Conservation (phyloP, 805 yeast genomes). For the Teunomyces atbi region DNA sequence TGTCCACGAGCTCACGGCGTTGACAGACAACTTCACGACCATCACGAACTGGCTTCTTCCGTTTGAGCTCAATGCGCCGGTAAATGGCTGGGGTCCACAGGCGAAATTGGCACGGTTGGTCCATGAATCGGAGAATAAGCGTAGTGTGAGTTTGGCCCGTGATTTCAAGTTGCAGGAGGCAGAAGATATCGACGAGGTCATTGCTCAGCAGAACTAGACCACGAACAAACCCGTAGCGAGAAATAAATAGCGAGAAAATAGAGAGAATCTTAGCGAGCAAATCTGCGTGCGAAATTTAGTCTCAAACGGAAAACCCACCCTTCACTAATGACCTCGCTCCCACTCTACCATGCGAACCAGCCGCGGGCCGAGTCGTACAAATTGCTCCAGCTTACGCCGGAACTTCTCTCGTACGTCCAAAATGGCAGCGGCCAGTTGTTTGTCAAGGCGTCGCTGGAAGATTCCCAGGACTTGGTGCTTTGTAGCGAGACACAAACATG, state of each 20-base stretch:
- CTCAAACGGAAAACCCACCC: too few relatives aligned
- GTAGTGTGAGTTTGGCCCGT: constrained; percentile 56
- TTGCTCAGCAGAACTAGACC: constrained; percentile 59
- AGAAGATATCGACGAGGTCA: constrained; percentile 63
- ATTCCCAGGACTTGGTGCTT: constrained; percentile 44
- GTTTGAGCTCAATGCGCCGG: constrained; percentile 65
- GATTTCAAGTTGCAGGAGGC: constrained; percentile 66
- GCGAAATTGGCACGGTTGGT: constrained; percentile 65
- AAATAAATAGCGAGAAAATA: background rate
- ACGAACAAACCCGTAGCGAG: background rate
- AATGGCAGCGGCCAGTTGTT: constrained; percentile 25
- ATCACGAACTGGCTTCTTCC: constrained; percentile 66
- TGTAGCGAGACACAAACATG: constrained; percentile 62
- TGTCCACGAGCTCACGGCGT: constrained; percentile 62
- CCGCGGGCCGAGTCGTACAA: constrained; percentile 37
- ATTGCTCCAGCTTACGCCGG: constrained; percentile 54
- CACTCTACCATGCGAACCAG: constrained; percentile 13
- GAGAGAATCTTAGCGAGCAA: too few relatives aligned
- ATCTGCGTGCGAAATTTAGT: too few relatives aligned
- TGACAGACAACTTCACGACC: constrained; percentile 64
- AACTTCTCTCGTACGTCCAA: constrained; percentile 39
- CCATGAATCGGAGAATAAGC: constrained; percentile 50
- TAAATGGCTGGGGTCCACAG: constrained; percentile 72
- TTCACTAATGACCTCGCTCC: too few relatives aligned
- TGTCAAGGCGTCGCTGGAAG: constrained; percentile 32